Evolutionary conservation across 139 green algal species (phyloP), one percentile per base, ranked within the genome.

Genomic region (Chlamydomonas eustigma): DNA sequence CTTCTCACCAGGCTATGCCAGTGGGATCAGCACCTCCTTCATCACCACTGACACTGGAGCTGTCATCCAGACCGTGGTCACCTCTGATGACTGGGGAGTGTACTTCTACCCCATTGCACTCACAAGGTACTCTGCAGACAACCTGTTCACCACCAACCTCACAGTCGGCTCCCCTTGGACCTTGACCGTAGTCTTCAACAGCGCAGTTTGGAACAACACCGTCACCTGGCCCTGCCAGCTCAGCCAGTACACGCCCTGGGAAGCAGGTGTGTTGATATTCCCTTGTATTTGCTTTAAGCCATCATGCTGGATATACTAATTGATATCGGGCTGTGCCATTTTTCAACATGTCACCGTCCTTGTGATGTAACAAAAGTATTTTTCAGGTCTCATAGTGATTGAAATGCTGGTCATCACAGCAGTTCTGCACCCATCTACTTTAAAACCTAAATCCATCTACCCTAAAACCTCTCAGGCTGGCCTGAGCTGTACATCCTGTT

Each of bases 121-220:
- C 50, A n/a, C n/a, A n/a, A n/a, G n/a, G n/a, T n/a, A n/a, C 44
- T 58, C 44, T 18, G 44, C 44, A 58, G 28, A 63, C 50, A 63
- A 63, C 50, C 24, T 70, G 8, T 70, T 70, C 58, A 70, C 28
- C 58, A 34, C 58, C 58, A 70, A 70, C 58, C 28, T 70, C 58
- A 70, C 58, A 35, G 58, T 70, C 58, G 58, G 58, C 18, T 24
- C 34, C 58, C 58, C 58, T 24, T 70, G 58, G 58, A 34, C 22
- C 6, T 22, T 70, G 25, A 34, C 58, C 58, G 58, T 70, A 24
- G 18, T 22, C 25, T 70, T 70, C 34, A 28, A 70, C 58, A 8
- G 25, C 18, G 18, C 24, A 6, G 25, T 22, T 5, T 70, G 28
- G 25, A 37, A 32, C 18, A 70, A 70, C 58, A 70, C 58, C 6